Conservation (phyloP, 257 asterid species). For the Anisodus tanguticus region DNA sequence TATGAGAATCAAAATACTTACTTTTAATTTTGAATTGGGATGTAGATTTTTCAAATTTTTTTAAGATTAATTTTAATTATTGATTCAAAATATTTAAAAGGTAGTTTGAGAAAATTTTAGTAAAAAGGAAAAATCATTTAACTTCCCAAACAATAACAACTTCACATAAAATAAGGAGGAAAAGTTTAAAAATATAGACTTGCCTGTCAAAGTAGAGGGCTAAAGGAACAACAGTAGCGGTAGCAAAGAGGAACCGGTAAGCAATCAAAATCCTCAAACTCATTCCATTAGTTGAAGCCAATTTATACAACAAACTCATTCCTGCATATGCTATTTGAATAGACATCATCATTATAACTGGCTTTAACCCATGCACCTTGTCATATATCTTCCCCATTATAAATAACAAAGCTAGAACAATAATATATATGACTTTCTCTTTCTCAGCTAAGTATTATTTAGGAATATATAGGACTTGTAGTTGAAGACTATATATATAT, state of each 20-base stretch:
- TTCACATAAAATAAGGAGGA: too few species aligned
- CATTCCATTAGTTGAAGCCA: conserved; percentile 55
- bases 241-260: conserved; percentile 67
- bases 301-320: conserved; percentile 53
- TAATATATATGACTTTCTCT: too few species aligned
- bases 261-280: conserved; percentile 60
- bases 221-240: conserved; percentile 57
- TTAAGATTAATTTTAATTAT: too few species aligned
- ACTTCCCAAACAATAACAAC: too few species aligned
- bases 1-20: too few species aligned
- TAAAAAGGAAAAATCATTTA: too few species aligned
- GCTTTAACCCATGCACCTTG: conserved; percentile 55
- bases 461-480: neutral
- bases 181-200: neutral
- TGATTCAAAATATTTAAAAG: too few species aligned
- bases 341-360: conserved; percentile 59
- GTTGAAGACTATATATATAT: neutral
- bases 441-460: too few species aligned
- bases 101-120: too few species aligned
- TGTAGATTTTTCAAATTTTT: too few species aligned
- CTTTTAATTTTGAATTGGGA: too few species aligned
- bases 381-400: conserved; percentile 47
- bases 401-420: neutral
- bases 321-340: conserved; percentile 51
- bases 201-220: conserved; percentile 69